Base-by-base conservation (phyloP, 2,329 filamentous ascomycete species). In the Scorias spongiosa region DNA sequence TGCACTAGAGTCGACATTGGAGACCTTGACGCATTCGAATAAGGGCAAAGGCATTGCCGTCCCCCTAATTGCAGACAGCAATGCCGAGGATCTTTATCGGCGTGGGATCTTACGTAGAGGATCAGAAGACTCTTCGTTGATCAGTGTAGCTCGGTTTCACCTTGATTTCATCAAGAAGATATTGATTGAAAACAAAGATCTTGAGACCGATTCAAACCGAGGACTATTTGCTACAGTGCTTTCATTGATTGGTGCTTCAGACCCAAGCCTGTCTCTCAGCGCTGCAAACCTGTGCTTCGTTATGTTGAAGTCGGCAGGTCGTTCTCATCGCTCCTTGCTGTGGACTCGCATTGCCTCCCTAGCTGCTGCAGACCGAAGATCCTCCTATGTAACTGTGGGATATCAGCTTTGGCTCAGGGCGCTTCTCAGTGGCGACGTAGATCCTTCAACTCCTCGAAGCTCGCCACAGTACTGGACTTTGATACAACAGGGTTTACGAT, bases 401-500 rank as follows among this genome's bases (percentile, higher is more conserved):
- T 36, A 36, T 36, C 32, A 36, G 32, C 15, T 36, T 12, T 36
- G 32, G 32, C 32, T 36, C 12, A 36, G 32, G 15, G 32, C 32
- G 15, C 15, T 36, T 12, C 11, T 36, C 15, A 36, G 15, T 36
- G 32, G 9, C 9, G 32, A 36, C 15, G 12, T 36, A 12, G 32
- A 36, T 36, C 12, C 11, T 15, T 15, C 11, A 3, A 36, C 15
- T 9, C 5, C 32, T 36, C 12, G 9, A 36, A 12, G 15, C 32
- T 15, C 11, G 32, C 12, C 15, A 9, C 11, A 54, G 1, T 70
- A 70, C 44, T 70, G 67, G 67, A 43, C 49, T 2, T 51, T 54
- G 14, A 44, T 70, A 1, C 58, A 59, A 12, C 42, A 47, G 5
- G 66, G 65, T 2, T 52, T 70, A 10, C 50, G 63, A n/a, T 48